A percentile compares a stretch with the other conserved stretches of the same genome.
These are phyloP conservation scores for Stephanodiscus triporus DNA, from an alignment of 108 stramenopile species.

Conservation along the genomic window DNA sequence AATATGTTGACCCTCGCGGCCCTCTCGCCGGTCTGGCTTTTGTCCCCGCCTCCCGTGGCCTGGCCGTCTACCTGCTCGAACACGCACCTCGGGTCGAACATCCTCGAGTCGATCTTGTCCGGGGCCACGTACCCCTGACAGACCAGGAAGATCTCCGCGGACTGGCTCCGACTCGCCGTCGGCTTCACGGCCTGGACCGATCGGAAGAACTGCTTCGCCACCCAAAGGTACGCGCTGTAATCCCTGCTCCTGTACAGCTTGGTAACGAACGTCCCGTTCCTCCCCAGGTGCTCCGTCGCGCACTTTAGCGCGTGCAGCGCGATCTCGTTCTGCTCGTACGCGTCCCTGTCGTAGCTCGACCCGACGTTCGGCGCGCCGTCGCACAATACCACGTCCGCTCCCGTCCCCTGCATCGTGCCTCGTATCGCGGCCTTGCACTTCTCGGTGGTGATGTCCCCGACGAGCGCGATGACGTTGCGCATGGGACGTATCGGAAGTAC, in stretches of 20 bases:
- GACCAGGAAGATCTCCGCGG: slow-evolving; percentile 98
- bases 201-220: slow-evolving; percentile 94
- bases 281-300: slow-evolving; percentile 91
- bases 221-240: slow-evolving; percentile 97
- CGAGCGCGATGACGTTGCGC: slow-evolving; percentile 87
- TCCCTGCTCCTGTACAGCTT: slow-evolving; percentile 97
- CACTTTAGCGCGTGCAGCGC: slow-evolving; percentile 95
- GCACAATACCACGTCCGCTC: slow-evolving; percentile 96
- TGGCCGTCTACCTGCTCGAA: slow-evolving; percentile 89
- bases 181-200: slow-evolving; percentile 94
- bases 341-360: slow-evolving; percentile 95
- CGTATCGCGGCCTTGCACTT: slow-evolving; percentile 90
- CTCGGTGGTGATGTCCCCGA: slow-evolving; percentile 98
- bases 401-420: slow-evolving; percentile 68
- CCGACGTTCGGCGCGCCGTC: slow-evolving; percentile 99
- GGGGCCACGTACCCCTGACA: slow-evolving; percentile 90
- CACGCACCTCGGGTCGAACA: slow-evolving; percentile 97
- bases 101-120: slow-evolving; percentile 91
- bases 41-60: slow-evolving; percentile 68
- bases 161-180: slow-evolving; percentile 86
- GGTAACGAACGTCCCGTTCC: slow-evolving; percentile 92
- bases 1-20: slow-evolving; percentile 74
- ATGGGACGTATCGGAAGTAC: slow-evolving; percentile 94
- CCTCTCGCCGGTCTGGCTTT: slow-evolving; percentile 46
- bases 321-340: slow-evolving; percentile 98